Evolutionary conservation across 2,329 filamentous ascomycete species (phyloP), one percentile per base, ranked within the genome.

Genomic region (Diaporthe amygdali): DNA sequence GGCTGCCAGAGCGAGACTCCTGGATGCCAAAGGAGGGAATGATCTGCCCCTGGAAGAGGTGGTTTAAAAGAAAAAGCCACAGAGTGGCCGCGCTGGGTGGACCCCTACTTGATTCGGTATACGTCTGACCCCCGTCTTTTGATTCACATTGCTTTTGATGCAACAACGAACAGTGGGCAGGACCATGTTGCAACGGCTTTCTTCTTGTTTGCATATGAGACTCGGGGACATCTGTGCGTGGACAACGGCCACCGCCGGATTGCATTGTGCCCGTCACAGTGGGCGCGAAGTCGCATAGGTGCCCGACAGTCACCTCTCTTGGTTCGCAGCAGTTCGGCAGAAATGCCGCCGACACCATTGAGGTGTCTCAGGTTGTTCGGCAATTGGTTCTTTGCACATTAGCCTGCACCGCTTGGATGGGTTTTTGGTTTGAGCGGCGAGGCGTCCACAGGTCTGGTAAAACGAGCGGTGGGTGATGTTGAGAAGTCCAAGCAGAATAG

Each of bases 171-270:
- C 44, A 64, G 14, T 37, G 59, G 30, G 17, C 44, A 49, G 20
- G 12, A 49, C 44, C 41, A 34, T 46, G 41, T 49, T 64, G 41
- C 44, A 64, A 64, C 59, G 59, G 59, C 59, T 64, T 63, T 63
- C 59, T 63, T 63, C 59, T 63, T 63, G 59, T 63, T 47, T 64
- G 47, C 59, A 44, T 47, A 30, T 64, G 59, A 64, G 59, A 64
- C 59, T 64, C 27, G 30, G n/a, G n/a, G 41, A 41, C 41, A 63
- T 63, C 59, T 47, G 59, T 47, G 59, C 59, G 59, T 47, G 44
- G 27, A 14, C 30, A 64, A 34, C 59, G 25, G 30, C 59, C 20
- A 34, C 59, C 34, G 30, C 59, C 20, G 37, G 34, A 64, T 64
- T 64, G 59, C 20, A 20, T 25, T 37, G 27, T 47, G 44, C 41